These are phyloP conservation scores for Aspergillus floridensis DNA, from an alignment of 2,329 filamentous ascomycete species.

Conservation along the genomic window DNA sequence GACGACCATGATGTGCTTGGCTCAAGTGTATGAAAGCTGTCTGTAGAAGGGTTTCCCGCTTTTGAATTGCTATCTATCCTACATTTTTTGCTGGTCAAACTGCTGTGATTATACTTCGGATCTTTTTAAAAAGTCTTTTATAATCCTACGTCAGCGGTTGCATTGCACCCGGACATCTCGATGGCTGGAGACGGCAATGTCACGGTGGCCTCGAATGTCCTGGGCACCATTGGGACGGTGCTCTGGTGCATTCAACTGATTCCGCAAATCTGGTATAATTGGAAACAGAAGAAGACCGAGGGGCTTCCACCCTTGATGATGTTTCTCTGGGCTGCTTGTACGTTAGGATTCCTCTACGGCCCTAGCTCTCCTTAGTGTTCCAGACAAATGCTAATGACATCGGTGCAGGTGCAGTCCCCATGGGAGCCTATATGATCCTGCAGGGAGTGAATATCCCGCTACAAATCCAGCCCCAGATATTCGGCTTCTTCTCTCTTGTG, in stretches of 20 bases:
- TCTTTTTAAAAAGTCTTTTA: not conserved
- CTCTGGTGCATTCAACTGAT: conserved; percentile 43
- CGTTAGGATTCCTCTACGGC: conserved; percentile 7
- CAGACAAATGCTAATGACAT: not conserved
- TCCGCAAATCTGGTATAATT: conserved; percentile 60
- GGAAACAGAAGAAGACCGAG: conserved; percentile 59
- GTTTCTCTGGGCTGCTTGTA: conserved; percentile 61
- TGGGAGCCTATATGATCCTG: conserved; percentile 53
- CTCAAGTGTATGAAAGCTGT: not conserved
- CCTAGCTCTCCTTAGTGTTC: not conserved
- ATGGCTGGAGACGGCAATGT: conserved; percentile 23
- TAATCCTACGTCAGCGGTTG: not conserved
- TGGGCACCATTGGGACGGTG: conserved; percentile 43
- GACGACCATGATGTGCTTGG: not conserved
- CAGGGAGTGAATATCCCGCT: conserved; percentile 57
- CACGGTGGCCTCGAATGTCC: conserved; percentile 37
- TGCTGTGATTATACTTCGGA: not conserved
- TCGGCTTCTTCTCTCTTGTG: conserved; percentile 49
- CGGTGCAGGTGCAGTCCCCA: conserved; percentile 44
- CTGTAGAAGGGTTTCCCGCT: not conserved
- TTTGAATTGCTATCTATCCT: not conserved
- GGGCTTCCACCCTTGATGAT: conserved; percentile 61
- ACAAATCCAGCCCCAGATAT: conserved; percentile 56
- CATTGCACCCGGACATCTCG: not conserved
- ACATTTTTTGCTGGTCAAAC: not conserved